Evolutionary conservation across 75 land plant genomes (phyloP).

Genomic region (Ceratopteris richardii): DNA sequence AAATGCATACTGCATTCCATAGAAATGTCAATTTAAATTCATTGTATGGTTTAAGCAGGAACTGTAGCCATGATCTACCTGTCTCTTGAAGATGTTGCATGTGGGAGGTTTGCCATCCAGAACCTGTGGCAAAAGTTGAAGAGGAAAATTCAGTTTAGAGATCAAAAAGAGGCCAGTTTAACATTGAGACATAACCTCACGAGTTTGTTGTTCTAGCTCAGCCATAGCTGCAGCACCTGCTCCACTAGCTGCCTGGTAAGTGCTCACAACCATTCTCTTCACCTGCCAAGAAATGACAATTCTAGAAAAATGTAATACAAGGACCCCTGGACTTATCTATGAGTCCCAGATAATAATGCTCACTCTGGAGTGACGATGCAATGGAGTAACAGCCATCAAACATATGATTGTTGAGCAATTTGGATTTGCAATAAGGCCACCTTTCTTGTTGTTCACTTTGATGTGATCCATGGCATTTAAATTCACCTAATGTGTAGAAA

Average conservation of each 20-base stretch:
- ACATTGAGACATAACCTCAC: slow-evolving; percentile 43
- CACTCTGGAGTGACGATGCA: slow-evolving; percentile 90
- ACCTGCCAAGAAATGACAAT: slow-evolving; percentile 30
- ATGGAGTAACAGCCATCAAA: slow-evolving; percentile 93
- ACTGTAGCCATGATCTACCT: no score
- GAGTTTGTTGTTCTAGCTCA: slow-evolving; percentile 87
- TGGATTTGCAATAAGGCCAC: slow-evolving; percentile 89
- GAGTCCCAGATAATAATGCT: neutral
- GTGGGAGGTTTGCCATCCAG: slow-evolving; percentile 88
- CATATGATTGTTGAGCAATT: slow-evolving; percentile 99
- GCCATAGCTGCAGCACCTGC: slow-evolving; percentile 99
- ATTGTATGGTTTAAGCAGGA: no score
- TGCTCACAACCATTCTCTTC: slow-evolving; percentile 91
- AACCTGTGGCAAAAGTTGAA: slow-evolving; percentile 33
- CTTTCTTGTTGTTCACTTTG: slow-evolving; percentile 58
- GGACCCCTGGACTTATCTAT: neutral
- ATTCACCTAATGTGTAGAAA: slow-evolving; percentile 33
- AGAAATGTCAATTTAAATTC: no score
- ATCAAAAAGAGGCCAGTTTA: neutral
- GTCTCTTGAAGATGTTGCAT: slow-evolving; percentile 83
- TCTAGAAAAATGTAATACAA: neutral
- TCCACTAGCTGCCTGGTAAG: slow-evolving; percentile 99
- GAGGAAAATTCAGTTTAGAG: neutral
- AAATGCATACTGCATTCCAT: slow-evolving; percentile 81
- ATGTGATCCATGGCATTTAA: slow-evolving; percentile 75